A percentile compares a stretch with the other conserved stretches of the same genome.
phyloP scores from a whole-genome alignment of 352 stramenopile genomes.

The Phytophthora cryptogea region DNA sequence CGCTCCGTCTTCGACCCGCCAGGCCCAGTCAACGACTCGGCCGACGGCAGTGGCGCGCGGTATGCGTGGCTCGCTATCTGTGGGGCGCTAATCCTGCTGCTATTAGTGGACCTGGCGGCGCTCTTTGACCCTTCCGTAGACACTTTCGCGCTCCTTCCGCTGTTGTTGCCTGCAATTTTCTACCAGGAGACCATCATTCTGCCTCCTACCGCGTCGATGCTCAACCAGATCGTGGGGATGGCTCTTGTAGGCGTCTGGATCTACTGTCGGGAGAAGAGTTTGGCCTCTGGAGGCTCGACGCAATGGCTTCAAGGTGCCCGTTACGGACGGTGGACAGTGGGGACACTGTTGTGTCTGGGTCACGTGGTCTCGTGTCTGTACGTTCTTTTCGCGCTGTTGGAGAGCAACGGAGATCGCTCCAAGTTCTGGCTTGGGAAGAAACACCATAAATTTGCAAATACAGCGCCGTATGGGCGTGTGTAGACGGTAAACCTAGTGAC shows the following conservation, averaged over 20 bases:
- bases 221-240: constrained; percentile 60
- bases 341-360: constrained; percentile 47
- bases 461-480: constrained; percentile 22
- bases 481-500: constrained; percentile 20
- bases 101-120: constrained; percentile 67
- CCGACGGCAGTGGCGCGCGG: constrained; percentile 9
- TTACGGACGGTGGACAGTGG: constrained; percentile 30
- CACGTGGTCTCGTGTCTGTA: constrained; percentile 71
- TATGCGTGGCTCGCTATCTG: constrained; percentile 53
- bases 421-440: constrained; percentile 75
- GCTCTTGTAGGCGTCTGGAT: constrained; percentile 59
- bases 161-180: constrained; percentile 15
- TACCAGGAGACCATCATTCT: constrained; percentile 23
- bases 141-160: constrained; percentile 43
- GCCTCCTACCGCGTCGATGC: constrained; percentile 32
- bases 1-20: constrained; percentile 34
- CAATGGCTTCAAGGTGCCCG: constrained; percentile 19
- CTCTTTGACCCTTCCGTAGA: constrained; percentile 36
- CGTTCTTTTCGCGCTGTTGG: constrained; percentile 67
- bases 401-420: constrained; percentile 64
- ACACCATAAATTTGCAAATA: constrained; percentile 7
- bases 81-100: constrained; percentile 45
- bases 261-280: constrained; percentile 45
- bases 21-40: neutral
- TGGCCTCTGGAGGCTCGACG: constrained; percentile 12